Conservation (phyloP, 2,329 filamentous ascomycete genomes). For the Fonsecaea pedrosoi region DNA sequence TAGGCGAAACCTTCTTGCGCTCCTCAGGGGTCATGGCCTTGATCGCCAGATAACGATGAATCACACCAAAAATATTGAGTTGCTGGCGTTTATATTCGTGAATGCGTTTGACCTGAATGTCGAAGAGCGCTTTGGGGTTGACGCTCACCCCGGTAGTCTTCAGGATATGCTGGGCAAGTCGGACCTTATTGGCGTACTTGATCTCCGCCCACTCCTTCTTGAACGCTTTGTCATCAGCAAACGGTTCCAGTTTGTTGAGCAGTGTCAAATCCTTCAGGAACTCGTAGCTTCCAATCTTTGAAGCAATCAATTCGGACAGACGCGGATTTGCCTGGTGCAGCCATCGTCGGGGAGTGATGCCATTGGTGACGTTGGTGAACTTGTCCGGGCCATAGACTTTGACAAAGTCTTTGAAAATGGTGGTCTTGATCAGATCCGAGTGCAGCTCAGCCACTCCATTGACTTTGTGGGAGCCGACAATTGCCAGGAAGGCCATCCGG, state of each 20-base stretch:
- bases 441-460: constrained; percentile 98
- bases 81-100: constrained; percentile 99
- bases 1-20: constrained; percentile 82
- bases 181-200: constrained; percentile 94
- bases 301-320: constrained; percentile 88
- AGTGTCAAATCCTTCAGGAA: constrained; percentile 91
- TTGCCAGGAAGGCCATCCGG: constrained; percentile 92
- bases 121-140: constrained; percentile 87
- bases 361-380: constrained; percentile 98
- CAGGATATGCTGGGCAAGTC: constrained; percentile 90
- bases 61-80: constrained; percentile 98
- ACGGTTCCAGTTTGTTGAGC: constrained; percentile 84
- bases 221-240: constrained; percentile 84
- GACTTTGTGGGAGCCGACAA: constrained; percentile 98
- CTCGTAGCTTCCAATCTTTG: constrained; percentile 79
- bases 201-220: constrained; percentile 94
- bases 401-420: constrained; percentile 99
- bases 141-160: constrained; percentile 78
- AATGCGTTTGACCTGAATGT: constrained; percentile 98
- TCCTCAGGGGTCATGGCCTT: constrained; percentile 85
- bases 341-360: constrained; percentile 95
- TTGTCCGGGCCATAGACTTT: constrained; percentile 94
- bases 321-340: constrained; percentile 95
- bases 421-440: constrained; percentile 96
- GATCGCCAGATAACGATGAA: constrained; percentile 88